Base-by-base conservation (phyloP, 2,329 filamentous ascomycete genomes). In the Colletotrichum orbiculare region DNA sequence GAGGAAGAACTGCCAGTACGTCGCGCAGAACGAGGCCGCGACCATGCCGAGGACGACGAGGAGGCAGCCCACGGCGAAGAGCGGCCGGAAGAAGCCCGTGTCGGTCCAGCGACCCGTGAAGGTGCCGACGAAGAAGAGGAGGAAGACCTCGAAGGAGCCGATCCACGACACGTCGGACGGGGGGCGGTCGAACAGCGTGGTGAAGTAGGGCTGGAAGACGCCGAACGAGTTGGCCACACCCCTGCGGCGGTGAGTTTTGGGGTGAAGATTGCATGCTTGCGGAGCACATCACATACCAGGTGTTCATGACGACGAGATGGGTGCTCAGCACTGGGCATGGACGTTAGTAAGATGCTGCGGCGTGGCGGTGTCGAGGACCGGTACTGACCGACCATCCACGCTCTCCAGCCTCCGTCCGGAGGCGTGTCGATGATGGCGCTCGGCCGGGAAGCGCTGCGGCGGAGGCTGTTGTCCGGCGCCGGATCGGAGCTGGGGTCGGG, bases 1-100 rank as follows among this genome's bases (percentile, higher is more conserved):
- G 0, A 88, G 75, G 12, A 88, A 72, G 1, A 87, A 72, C 59
- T 89, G 86, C 81, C 82, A 87, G 76, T 87, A 88, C 33, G 76
- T 67, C 0, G 76, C 78, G 35, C 77, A 77, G 8, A 74, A 73
- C 0, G 82, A 79, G 1, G 82, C 79, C 0, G 75, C 73, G 72
- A 89, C 83, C 67, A 85, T 75, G 47, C 83, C 84, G 3, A 82
- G 58, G 5, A 81, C 66, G 48, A 82, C 76, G 53, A 87, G 75
- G 2, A 71, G 59, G 10, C 75, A 76, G 34, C 84, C 84, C 2
- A 71, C 15, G 4, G 76, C 42, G 45, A 85, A 73, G 1, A 83
- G 70, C 7, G 75, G 74, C 0, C 79, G 79, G 68, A 85, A 84
- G 71, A 83, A 82, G 33, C 85, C 85, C 3, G 82, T 84, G 70